These are phyloP conservation scores for Begonia masoniana DNA, from an alignment of 306 rosid genomes.

Conservation along the genomic window DNA sequence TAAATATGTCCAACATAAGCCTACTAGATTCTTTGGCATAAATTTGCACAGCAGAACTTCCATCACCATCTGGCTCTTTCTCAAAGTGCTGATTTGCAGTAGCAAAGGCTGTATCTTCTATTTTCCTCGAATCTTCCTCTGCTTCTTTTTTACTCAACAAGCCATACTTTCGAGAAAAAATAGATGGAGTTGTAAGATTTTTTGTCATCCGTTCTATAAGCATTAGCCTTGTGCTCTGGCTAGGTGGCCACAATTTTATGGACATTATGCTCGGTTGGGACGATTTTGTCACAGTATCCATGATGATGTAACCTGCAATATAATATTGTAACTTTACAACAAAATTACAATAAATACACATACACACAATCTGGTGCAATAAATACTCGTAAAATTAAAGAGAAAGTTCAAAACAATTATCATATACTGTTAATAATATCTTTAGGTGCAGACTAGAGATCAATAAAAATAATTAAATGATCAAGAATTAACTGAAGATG, in stretches of 20 bases:
- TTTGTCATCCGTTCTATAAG: conserved; percentile 65
- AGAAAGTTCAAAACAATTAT: background rate
- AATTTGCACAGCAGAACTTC: conserved; percentile 75
- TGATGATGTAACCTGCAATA: conserved; percentile 8
- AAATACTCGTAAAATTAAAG: background rate
- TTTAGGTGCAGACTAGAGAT: background rate
- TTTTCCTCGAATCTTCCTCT: conserved; percentile 47
- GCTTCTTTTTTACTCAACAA: conserved; percentile 70
- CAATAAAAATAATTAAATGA: background rate
- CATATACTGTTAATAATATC: background rate
- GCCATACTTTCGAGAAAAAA: conserved; percentile 76
- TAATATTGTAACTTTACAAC: background rate
- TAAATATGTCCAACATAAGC: conserved; percentile 75
- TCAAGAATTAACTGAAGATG: too few species aligned
- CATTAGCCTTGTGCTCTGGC: conserved; percentile 69
- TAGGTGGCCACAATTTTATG: conserved; percentile 82
- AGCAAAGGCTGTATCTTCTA: conserved; percentile 51
- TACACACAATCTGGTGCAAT: background rate
- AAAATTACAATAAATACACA: too few species aligned
- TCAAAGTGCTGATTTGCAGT: conserved; percentile 59
- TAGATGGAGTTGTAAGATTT: conserved; percentile 70
- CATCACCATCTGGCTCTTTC: conserved; percentile 77
- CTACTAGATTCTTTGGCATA: conserved; percentile 87
- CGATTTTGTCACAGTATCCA: conserved; percentile 40
- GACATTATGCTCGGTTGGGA: conserved; percentile 41